Evolutionary conservation across 805 yeast species (phyloP), one percentile per base, ranked within the genome.

Genomic region (Saturnispora kantuleensis): DNA sequence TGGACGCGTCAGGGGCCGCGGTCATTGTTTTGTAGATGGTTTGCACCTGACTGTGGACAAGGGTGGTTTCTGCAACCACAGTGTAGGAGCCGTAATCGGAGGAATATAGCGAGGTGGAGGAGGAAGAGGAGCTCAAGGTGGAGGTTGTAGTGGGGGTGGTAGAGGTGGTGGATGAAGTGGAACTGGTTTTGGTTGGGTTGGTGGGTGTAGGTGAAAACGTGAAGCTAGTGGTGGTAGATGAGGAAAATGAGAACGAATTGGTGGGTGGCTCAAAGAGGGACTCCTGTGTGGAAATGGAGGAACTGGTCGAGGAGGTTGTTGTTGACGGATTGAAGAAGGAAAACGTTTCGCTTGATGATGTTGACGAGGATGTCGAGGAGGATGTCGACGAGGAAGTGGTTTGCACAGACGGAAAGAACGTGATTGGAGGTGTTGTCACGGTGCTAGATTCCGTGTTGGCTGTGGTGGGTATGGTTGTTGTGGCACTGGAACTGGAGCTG

Each of bases 1-100:
- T 35, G n/a, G 41, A 33, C 9, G 65, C 55, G 7, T 63, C 50
- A 3, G 64, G 52, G 1, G 59, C 35, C 2, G 49, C 49, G 1
- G 56, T 47, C 12, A 53, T 34, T 5, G 57, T 54, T 36, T 45
- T 48, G 33, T 38, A 45, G 10, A 36, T 30, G 1, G 55, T 31
- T 15, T 54, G 57, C 48, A 39, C 42, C 45, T 38, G 43, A 41
- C 50, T 47, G 18, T 46, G 47, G 4, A 58, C 53, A 8, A 68
- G 42, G 3, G 58, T 50, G 8, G 56, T 49, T 21, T 46, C 31
- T 4, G 48, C 55, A 32, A 52, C 16, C 29, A 52, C 51, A 10
- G 47, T 40, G 31, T 13, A 47, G 10, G 55, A 47, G 1, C 53
- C 51, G 32, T 50, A 34, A 33, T 49, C 41, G 5, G 56, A 47